These are phyloP conservation scores for Sporothrix brunneoviolacea DNA, from an alignment of 2,329 filamentous ascomycete genomes.

Conservation along the genomic window DNA sequence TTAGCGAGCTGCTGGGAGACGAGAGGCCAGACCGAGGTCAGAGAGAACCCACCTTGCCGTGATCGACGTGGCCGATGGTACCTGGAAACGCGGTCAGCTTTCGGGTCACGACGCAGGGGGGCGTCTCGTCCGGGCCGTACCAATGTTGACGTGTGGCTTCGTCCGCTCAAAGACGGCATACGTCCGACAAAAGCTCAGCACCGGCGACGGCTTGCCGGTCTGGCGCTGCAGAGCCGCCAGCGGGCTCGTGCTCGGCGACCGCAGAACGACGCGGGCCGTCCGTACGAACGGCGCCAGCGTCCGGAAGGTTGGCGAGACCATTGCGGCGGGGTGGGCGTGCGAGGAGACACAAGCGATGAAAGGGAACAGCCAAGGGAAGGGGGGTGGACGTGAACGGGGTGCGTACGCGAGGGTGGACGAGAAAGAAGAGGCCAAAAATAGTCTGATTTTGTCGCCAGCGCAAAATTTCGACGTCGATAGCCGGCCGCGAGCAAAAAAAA, in stretches of 20 bases:
- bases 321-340: conserved; percentile 25
- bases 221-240: conserved; percentile 72
- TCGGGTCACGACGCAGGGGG: neutral
- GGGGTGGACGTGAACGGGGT: neutral
- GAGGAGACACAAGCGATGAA: conserved; percentile 5
- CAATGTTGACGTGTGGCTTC: conserved; percentile 98
- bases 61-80: conserved; percentile 99
- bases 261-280: conserved; percentile 68
- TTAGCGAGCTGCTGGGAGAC: neutral
- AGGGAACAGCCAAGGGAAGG: conserved; percentile 7
- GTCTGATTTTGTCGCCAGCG: conserved; percentile 10
- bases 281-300: conserved; percentile 72
- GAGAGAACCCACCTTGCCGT: conserved; percentile 95
- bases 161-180: conserved; percentile 73
- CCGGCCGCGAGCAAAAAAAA: neutral
- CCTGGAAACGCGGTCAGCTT: conserved; percentile 38
- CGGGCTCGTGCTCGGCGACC: conserved; percentile 46
- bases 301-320: conserved; percentile 76
- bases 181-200: conserved; percentile 58
- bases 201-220: conserved; percentile 47
- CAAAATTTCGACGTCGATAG: conserved; percentile 11
- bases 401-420: neutral
- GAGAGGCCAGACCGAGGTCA: conserved; percentile 4
- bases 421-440: conserved; percentile 12
- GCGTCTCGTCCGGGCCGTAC: conserved; percentile 50